Evolutionary conservation across 495 filamentous ascomycete species (phyloP).

Genomic region (Schizothecium vesticola): DNA sequence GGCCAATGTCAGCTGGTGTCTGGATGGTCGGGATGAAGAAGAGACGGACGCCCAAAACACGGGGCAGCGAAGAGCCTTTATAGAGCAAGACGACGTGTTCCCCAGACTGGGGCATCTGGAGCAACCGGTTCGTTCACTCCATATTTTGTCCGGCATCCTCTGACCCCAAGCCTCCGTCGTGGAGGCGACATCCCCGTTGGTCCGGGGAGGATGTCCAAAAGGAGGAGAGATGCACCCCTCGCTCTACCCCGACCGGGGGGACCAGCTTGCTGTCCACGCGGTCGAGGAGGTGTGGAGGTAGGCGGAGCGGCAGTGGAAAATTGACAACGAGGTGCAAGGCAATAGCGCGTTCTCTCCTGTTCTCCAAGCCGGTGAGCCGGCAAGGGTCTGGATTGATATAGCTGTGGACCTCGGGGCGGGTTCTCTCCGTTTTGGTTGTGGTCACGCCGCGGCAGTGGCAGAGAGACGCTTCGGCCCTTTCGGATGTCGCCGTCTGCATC

Average conservation of each 20-base stretch:
- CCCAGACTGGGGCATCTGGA: constrained; percentile 8
- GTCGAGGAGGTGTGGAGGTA: neutral
- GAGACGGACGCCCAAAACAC: neutral
- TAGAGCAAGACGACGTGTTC: neutral
- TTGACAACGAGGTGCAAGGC: neutral
- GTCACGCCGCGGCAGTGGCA: neutral
- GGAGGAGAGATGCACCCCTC: neutral
- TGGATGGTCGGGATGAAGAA: neutral
- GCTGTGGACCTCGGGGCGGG: neutral
- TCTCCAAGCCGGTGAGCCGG: neutral
- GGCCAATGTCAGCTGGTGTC: neutral
- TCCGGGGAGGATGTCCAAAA: neutral
- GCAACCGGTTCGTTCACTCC: neutral
- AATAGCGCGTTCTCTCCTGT: neutral
- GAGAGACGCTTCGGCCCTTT: neutral
- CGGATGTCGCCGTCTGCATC: neutral
- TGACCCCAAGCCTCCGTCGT: neutral
- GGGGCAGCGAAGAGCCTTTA: constrained; percentile 2
- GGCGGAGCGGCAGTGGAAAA: neutral
- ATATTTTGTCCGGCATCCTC: neutral
- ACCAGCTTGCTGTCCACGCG: neutral
- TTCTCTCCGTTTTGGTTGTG: neutral
- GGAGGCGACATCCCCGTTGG: neutral
- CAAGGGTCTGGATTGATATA: neutral
- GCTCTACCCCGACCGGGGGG: neutral